Evolutionary conservation across 192 early-diverging fungal genomes (phyloP).

Genomic region (Backusella liffmaniae): DNA sequence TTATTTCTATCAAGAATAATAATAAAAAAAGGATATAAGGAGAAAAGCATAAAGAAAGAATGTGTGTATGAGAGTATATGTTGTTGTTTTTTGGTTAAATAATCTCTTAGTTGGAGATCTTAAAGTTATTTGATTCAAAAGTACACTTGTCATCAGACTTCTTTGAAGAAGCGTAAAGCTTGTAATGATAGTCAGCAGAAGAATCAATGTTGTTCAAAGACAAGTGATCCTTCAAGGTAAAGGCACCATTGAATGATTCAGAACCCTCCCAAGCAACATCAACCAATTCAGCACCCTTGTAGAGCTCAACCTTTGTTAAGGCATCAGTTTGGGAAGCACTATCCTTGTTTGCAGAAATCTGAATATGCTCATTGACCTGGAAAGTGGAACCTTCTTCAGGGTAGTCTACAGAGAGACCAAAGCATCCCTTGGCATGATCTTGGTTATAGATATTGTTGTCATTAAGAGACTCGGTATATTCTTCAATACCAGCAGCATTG

Average conservation of each 20-base stretch:
- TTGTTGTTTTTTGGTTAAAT: neutral
- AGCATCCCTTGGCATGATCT: slow-evolving; percentile 32
- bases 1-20: neutral
- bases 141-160: slow-evolving; percentile 20
- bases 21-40: neutral
- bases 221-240: slow-evolving; percentile 35
- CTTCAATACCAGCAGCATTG: slow-evolving; percentile 21
- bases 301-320: slow-evolving; percentile 29
- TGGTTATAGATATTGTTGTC: slow-evolving; percentile 25
- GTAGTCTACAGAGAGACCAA: slow-evolving; percentile 33
- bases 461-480: slow-evolving; percentile 19
- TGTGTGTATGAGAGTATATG: no score
- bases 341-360: slow-evolving; percentile 21
- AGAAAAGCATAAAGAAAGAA: neutral
- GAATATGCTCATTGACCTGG: slow-evolving; percentile 19
- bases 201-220: slow-evolving; percentile 5
- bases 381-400: slow-evolving; percentile 20
- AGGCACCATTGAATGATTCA: slow-evolving; percentile 20
- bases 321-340: slow-evolving; percentile 29
- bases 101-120: slow-evolving; percentile 12
- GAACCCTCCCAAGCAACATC: slow-evolving; percentile 19
- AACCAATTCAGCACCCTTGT: slow-evolving; percentile 25
- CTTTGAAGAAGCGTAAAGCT: slow-evolving; percentile 16
- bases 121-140: slow-evolving; percentile 27
- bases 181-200: slow-evolving; percentile 25